Evolutionary conservation across 805 yeast species (phyloP).

Genomic region (Ogataea salicorniae): DNA sequence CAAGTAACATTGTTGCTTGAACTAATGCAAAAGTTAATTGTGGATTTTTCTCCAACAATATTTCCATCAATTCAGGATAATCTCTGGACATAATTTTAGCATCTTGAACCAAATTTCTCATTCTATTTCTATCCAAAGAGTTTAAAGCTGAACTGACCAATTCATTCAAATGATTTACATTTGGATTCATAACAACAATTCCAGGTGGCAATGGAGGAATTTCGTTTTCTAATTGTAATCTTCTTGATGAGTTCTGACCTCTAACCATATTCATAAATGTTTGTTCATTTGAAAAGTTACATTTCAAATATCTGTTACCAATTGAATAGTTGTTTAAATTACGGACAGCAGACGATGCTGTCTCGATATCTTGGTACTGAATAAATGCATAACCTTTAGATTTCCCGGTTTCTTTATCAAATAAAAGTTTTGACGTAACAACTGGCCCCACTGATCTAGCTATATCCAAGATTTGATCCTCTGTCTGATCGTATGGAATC

Average conservation of each 20-base stretch:
- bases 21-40: slow-evolving; percentile 81
- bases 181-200: slow-evolving; percentile 32
- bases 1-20: slow-evolving; percentile 52
- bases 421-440: slow-evolving; percentile 62
- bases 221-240: slow-evolving; percentile 20
- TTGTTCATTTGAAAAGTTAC: slow-evolving; percentile 64
- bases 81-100: slow-evolving; percentile 52
- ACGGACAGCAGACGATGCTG: slow-evolving; percentile 87
- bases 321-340: slow-evolving; percentile 75
- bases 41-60: slow-evolving; percentile 63
- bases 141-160: slow-evolving; percentile 43
- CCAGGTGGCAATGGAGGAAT: slow-evolving; percentile 57
- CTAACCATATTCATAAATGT: slow-evolving; percentile 21
- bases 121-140: slow-evolving; percentile 41
- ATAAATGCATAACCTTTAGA: slow-evolving; percentile 90
- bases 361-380: slow-evolving; percentile 74
- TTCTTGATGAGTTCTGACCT: slow-evolving; percentile 9
- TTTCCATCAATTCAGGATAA: slow-evolving; percentile 54
- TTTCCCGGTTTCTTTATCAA: slow-evolving; percentile 84
- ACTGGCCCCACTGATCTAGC: slow-evolving; percentile 90
- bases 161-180: slow-evolving; percentile 32
- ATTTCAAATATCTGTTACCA: slow-evolving; percentile 66
- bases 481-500: slow-evolving; percentile 90
- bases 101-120: slow-evolving; percentile 47
- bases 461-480: slow-evolving; percentile 80